Base-by-base conservation (phyloP, 2,329 filamentous ascomycete species). In the Massarina eburnea region DNA sequence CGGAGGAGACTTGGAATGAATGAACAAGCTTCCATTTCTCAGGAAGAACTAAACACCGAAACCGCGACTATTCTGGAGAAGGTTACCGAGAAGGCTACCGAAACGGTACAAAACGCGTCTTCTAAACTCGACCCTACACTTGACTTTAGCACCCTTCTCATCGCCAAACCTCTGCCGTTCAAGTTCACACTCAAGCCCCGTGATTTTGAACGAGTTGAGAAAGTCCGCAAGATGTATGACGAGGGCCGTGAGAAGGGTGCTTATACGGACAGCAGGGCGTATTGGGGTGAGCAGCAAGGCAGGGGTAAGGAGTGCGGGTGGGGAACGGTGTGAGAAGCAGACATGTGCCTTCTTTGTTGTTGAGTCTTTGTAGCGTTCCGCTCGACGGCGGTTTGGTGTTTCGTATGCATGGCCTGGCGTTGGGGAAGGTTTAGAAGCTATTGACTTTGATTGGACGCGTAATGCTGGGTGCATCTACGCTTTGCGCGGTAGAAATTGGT, bases 81-180 rank as follows among this genome's bases (percentile, higher is more conserved):
- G 34, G 39, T 41, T 26, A 34, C 46, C 12, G 4, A 41, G 8
- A 40, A 50, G 27, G 41, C 41, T 8, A 41, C 39, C 24, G 38
- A 49, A 17, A 36, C 47, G 26, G 48, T 41, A n/a, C 51, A 66
- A 42, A 55, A 61, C 51, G 57, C 57, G 53, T 37, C 49, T n/a
- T 52, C 44, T 17, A 62, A 58, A 8, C 44, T 62, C n/a, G 73
- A 75, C 39, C 72, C 73, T 1, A 75, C 73, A 1, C 68, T 75
- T 29, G 64, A 73, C 49, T 75, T 69, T 54, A 69, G 71, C 10
- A 73, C 69, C 10, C 55, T 76, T 9, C 65, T 76, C 24, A 76
- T 76, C 36, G 73, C 73, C 1, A 76, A 76, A 46, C 74, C 74
- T 1, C 52, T 71, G 14, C 73, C 73, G 0, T 76, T 76, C 62